These are phyloP conservation scores for Curvularia sp. DNA, from an alignment of 2,329 filamentous ascomycete genomes.

Conservation along the genomic window DNA sequence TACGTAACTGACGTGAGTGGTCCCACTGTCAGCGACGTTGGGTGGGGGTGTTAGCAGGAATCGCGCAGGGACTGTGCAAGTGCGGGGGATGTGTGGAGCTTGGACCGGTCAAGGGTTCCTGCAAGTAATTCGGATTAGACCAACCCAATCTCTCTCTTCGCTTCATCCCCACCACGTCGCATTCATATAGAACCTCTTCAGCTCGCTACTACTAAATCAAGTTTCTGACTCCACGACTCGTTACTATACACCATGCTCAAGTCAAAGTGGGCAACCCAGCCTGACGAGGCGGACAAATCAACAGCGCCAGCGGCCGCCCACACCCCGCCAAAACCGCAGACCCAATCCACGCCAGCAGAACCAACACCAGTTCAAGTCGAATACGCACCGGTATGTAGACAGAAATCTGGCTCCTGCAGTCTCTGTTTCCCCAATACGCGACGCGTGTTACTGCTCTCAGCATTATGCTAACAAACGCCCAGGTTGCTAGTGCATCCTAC, in stretches of 20 bases:
- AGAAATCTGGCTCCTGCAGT: background rate
- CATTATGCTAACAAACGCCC: slow-evolving; percentile 7
- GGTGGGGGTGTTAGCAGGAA: background rate
- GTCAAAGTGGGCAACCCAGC: slow-evolving; percentile 44
- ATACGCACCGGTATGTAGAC: slow-evolving; percentile 15
- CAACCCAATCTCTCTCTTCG: slow-evolving; percentile 2
- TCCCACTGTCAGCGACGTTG: background rate
- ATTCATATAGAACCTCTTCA: slow-evolving; percentile 1
- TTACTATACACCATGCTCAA: slow-evolving; percentile 34
- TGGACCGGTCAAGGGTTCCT: slow-evolving; percentile 13
- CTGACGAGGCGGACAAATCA: slow-evolving; percentile 16
- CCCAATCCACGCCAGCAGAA: slow-evolving; percentile 12
- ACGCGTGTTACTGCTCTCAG: slow-evolving; percentile 11
- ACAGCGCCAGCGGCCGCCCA: slow-evolving; percentile 9
- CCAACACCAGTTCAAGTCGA: slow-evolving; percentile 19
- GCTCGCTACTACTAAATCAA: slow-evolving; percentile 6
- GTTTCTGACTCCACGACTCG: slow-evolving; percentile 4
- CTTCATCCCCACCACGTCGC: slow-evolving; percentile 3
- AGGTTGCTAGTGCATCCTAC: slow-evolving; percentile 33
- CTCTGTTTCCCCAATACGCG: background rate
- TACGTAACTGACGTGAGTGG: background rate
- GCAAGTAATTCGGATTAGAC: slow-evolving; percentile 11
- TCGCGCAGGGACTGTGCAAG: slow-evolving; percentile 11
- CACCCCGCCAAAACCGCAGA: slow-evolving; percentile 4
- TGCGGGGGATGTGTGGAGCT: slow-evolving; percentile 16